These are phyloP conservation scores for Pseudogymnoascus sp. DNA, from an alignment of 2,329 filamentous ascomycete genomes.

Conservation along the genomic window DNA sequence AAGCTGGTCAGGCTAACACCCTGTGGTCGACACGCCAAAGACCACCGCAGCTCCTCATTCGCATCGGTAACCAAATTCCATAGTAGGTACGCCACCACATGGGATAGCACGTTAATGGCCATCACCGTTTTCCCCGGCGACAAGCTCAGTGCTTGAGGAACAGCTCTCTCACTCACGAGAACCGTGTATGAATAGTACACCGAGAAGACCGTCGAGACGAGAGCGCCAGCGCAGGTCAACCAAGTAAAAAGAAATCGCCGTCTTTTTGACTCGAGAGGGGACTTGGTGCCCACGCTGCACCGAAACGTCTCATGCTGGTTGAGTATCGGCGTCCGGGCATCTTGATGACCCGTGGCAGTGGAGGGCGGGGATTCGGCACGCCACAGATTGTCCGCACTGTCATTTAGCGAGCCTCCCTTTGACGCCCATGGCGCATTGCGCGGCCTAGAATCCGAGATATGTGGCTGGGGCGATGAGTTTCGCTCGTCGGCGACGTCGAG, in stretches of 20 bases:
- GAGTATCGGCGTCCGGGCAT: constrained; percentile 4
- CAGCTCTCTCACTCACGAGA: background rate
- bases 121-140: constrained; percentile 2
- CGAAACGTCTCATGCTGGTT: background rate
- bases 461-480: background rate
- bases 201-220: background rate
- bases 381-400: constrained; percentile 2
- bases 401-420: background rate
- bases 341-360: constrained; percentile 3
- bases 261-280: constrained; percentile 3
- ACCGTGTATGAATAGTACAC: constrained; percentile 8
- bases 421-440: background rate
- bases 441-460: background rate
- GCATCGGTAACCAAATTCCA: constrained; percentile 1
- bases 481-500: constrained; percentile 6
- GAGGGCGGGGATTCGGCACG: background rate
- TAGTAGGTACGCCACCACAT: constrained; percentile 1
- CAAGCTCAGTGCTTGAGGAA: background rate
- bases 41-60: constrained; percentile 3
- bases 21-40: constrained; percentile 3
- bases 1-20: constrained; percentile 1
- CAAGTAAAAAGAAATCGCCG: background rate
- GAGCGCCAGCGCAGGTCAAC: background rate
- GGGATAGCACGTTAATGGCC: constrained; percentile 2
- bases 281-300: background rate